These are phyloP conservation scores for Colletotrichum sublineola DNA, from an alignment of 2,329 filamentous ascomycete genomes.

Conservation along the genomic window DNA sequence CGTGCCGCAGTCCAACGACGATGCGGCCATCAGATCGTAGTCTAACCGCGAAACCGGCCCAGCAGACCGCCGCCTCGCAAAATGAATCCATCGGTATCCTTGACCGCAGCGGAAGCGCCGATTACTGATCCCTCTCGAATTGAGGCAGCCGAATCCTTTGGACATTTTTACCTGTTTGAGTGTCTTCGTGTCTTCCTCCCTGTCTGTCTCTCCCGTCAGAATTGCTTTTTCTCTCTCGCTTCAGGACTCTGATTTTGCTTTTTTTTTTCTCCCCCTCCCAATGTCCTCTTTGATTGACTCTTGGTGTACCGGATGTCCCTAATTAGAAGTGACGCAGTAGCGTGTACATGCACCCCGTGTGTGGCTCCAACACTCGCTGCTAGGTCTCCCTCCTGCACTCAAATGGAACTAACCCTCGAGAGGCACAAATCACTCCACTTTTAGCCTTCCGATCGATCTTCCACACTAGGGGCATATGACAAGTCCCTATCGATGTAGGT, in stretches of 20 bases:
- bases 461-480: constrained; percentile 25
- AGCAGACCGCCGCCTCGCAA: neutral
- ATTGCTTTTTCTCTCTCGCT: neutral
- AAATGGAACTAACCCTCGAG: neutral
- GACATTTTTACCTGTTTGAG: neutral
- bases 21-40: neutral
- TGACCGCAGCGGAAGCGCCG: neutral
- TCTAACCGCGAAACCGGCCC: neutral
- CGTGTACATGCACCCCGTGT: neutral
- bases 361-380: neutral
- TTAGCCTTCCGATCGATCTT: constrained; percentile 39
- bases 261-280: too few species aligned
- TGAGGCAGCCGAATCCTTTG: neutral
- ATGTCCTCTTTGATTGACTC: neutral
- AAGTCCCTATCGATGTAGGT: constrained; percentile 17
- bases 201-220: neutral
- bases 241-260: neutral
- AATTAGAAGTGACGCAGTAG: neutral
- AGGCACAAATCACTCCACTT: neutral
- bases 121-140: neutral
- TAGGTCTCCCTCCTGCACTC: neutral
- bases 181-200: neutral
- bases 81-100: too few species aligned
- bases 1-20: neutral
- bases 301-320: neutral